These are phyloP conservation scores for Cavenderia fasciculata DNA, from an alignment of 78 protist genomes.

Conservation along the genomic window DNA sequence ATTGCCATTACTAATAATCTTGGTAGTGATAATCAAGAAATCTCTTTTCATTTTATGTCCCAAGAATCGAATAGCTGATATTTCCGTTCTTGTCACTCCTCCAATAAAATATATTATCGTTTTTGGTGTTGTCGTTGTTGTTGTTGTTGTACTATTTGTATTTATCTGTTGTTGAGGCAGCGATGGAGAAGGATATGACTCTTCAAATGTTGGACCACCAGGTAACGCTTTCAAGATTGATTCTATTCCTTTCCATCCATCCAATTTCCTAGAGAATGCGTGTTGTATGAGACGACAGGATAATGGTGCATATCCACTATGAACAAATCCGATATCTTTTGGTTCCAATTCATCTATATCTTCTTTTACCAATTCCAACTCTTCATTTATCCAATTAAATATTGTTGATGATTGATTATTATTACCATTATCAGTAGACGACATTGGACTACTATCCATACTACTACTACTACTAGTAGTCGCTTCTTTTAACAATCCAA, in stretches of 20 bases:
- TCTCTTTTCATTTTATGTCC: too few species aligned
- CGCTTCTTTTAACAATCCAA: neutral
- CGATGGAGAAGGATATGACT: too few species aligned
- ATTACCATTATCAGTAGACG: neutral
- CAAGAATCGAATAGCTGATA: too few species aligned
- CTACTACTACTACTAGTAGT: neutral
- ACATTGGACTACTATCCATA: neutral
- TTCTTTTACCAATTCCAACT: slow-evolving; percentile 68
- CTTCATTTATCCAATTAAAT: slow-evolving; percentile 22
- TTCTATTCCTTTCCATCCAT: slow-evolving; percentile 21
- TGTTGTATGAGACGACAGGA: slow-evolving; percentile 83
- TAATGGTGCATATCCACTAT: slow-evolving; percentile 92
- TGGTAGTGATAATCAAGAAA: too few species aligned
- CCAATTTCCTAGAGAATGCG: neutral
- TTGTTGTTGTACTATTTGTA: neutral
- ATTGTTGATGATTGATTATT: neutral
- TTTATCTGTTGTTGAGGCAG: neutral
- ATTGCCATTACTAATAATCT: too few species aligned
- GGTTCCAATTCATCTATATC: slow-evolving; percentile 78
- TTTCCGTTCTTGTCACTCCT: too few species aligned
- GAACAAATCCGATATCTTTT: slow-evolving; percentile 71
- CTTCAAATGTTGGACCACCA: slow-evolving; percentile 26
- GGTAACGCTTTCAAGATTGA: slow-evolving; percentile 15
- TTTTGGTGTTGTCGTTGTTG: neutral
- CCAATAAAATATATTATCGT: neutral